A percentile compares a stretch with the other conserved stretches of the same genome.
phyloP scores from a whole-genome alignment of 805 yeast genomes.

The Candida sakaeoensis region DNA sequence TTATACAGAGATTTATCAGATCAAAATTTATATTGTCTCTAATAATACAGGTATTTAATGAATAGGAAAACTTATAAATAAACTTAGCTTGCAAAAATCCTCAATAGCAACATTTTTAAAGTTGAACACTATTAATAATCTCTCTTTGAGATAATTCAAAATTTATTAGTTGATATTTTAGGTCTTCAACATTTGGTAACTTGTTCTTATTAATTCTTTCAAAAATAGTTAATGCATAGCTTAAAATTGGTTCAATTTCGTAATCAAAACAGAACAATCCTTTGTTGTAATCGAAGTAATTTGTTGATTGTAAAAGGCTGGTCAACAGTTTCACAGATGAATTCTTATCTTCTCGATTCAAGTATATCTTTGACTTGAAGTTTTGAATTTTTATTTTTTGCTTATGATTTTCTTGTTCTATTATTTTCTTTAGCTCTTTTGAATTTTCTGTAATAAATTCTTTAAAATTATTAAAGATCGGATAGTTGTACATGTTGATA shows the following conservation, averaged over 20 bases:
- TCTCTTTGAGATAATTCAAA: conserved; percentile 9
- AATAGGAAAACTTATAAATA: too few relatives aligned
- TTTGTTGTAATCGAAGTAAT: conserved; percentile 17
- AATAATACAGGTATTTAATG: too few relatives aligned
- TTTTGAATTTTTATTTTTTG: conserved; percentile 9
- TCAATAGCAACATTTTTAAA: too few relatives aligned
- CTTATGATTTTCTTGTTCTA: conserved; percentile 11
- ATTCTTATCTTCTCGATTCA: conserved; percentile 1
- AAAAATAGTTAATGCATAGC: conserved; percentile 1
- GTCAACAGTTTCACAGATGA: conserved; percentile 2
- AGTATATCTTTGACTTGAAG: conserved; percentile 7
- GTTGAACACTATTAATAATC: conserved; percentile 6
- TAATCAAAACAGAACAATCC: conserved; percentile 28
- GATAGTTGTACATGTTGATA: conserved; percentile 17
- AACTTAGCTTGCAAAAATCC: too few relatives aligned
- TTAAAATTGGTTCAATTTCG: conserved; percentile 12
- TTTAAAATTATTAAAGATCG: conserved; percentile 12
- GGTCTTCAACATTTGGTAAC: conserved; percentile 2
- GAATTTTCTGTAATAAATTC: conserved; percentile 3
- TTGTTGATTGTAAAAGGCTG: conserved; percentile 5
- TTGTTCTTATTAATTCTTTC: background rate
- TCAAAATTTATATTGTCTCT: too few relatives aligned
- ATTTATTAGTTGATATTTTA: conserved; percentile 4
- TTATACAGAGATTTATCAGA: too few relatives aligned
- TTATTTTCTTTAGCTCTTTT: conserved; percentile 1